These are phyloP conservation scores for Huntiella omanensis DNA, from an alignment of 2,329 filamentous ascomycete genomes.

Conservation along the genomic window DNA sequence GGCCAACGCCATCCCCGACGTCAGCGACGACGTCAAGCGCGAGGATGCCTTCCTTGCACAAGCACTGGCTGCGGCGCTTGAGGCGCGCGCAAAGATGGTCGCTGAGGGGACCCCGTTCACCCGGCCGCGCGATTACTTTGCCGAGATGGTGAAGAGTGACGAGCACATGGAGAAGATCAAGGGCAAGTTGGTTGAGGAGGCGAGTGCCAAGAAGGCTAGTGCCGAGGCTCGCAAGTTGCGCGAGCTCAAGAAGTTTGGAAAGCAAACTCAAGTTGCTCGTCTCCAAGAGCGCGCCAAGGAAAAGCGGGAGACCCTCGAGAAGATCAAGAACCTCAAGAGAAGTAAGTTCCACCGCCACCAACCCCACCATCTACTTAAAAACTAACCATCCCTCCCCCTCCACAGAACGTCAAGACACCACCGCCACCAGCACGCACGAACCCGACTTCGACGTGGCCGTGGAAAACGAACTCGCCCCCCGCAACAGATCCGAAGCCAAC, in stretches of 20 bases:
- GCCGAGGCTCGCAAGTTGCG: constrained; percentile 80
- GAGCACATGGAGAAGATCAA: constrained; percentile 97
- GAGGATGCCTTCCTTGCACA: constrained; percentile 90
- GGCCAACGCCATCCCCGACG: constrained; percentile 50
- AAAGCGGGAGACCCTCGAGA: constrained; percentile 84
- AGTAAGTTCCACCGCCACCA: constrained; percentile 41
- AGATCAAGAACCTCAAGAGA: constrained; percentile 86
- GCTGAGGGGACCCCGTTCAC: constrained; percentile 74
- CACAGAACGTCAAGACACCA: constrained; percentile 66
- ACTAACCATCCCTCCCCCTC: constrained; percentile 14
- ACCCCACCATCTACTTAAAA: constrained; percentile 6
- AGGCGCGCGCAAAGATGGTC: constrained; percentile 55
- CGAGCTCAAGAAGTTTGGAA: constrained; percentile 97
- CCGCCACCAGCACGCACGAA: constrained; percentile 49
- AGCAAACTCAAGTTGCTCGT: constrained; percentile 93
- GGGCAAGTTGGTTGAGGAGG: constrained; percentile 79
- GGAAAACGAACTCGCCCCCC: constrained; percentile 39
- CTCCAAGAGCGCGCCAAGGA: constrained; percentile 83
- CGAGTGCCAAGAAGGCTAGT: constrained; percentile 77
- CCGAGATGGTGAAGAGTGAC: constrained; percentile 97
- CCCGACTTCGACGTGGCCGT: constrained; percentile 80
- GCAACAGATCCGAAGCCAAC: constrained; percentile 21
- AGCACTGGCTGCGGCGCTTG: constrained; percentile 57
- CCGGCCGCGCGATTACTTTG: constrained; percentile 85
- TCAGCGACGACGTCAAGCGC: constrained; percentile 79